phyloP scores from a whole-genome alignment of 345 rosid species.

The Eucalyptus regnans region DNA sequence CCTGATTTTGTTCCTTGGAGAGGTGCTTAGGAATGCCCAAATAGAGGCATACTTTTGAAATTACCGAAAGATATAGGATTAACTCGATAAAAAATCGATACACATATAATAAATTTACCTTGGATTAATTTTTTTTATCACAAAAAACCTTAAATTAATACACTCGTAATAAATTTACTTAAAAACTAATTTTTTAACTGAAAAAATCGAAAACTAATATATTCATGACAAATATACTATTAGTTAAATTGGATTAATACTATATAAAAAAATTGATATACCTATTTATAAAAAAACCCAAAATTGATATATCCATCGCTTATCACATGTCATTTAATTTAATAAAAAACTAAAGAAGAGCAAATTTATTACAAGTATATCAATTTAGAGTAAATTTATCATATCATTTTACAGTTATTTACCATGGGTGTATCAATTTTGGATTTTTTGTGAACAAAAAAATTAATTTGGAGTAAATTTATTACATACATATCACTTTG shows the following conservation, averaged over 20 bases:
- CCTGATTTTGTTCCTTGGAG: neutral
- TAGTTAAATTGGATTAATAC: accelerated
- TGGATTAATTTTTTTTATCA: accelerated
- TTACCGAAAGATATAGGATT: too few species aligned
- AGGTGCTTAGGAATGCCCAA: neutral
- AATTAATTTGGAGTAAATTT: accelerated
- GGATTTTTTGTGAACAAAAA: accelerated
- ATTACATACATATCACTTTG: too few species aligned
- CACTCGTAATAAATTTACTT: too few species aligned
- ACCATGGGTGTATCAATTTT: accelerated
- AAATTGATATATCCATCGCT: accelerated
- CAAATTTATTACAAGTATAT: too few species aligned
- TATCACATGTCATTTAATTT: too few species aligned
- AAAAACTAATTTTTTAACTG: accelerated
- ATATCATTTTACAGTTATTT: too few species aligned
- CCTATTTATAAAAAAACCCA: accelerated
- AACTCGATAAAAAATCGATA: too few species aligned
- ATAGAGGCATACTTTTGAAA: neutral
- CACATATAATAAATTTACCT: accelerated
- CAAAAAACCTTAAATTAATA: accelerated
- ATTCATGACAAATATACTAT: too few species aligned
- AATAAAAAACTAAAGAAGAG: accelerated
- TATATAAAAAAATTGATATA: too few species aligned
- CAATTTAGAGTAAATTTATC: too few species aligned
- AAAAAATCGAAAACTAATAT: too few species aligned